phyloP scores from a whole-genome alignment of 2,329 filamentous ascomycete species.

The Monilinia vaccinii-corymbosi region DNA sequence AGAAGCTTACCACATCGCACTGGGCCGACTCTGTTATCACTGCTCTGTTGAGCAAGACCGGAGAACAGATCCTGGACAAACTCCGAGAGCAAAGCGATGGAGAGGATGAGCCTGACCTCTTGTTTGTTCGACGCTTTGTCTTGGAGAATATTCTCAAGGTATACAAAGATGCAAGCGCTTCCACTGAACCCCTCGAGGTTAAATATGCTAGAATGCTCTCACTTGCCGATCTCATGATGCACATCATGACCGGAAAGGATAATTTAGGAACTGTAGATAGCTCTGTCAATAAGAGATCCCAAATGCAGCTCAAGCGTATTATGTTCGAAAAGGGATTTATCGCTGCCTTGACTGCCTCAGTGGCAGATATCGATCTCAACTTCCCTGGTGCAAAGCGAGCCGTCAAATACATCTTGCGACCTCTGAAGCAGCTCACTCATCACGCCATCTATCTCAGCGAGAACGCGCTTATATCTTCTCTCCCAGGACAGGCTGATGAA shows the following conservation, averaged over 20 bases:
- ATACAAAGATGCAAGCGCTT: constrained; percentile 77
- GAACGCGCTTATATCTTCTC: constrained; percentile 50
- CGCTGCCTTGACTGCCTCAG: constrained; percentile 76
- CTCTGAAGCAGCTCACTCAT: constrained; percentile 76
- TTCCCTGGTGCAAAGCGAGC: constrained; percentile 89
- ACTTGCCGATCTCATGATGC: constrained; percentile 83
- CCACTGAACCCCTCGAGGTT: constrained; percentile 69
- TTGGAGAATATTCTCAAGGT: constrained; percentile 86
- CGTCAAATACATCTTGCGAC: constrained; percentile 91
- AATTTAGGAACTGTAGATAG: constrained; percentile 41
- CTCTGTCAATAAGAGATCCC: constrained; percentile 43
- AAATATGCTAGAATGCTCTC: constrained; percentile 84
- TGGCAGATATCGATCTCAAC: constrained; percentile 91
- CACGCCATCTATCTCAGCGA: constrained; percentile 83
- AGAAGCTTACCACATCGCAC: constrained; percentile 72
- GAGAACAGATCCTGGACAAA: constrained; percentile 59
- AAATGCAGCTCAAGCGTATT: constrained; percentile 77
- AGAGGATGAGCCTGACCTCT: constrained; percentile 73
- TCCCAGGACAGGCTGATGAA: constrained; percentile 62
- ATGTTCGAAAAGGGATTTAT: constrained; percentile 99
- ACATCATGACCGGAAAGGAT: constrained; percentile 78
- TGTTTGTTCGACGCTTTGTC: constrained; percentile 91
- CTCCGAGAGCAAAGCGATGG: constrained; percentile 49
- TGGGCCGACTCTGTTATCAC: constrained; percentile 84
- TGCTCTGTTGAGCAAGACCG: constrained; percentile 79